Base-by-base conservation (phyloP, 2,329 filamentous ascomycete genomes). In the Exophiala aquamarina region DNA sequence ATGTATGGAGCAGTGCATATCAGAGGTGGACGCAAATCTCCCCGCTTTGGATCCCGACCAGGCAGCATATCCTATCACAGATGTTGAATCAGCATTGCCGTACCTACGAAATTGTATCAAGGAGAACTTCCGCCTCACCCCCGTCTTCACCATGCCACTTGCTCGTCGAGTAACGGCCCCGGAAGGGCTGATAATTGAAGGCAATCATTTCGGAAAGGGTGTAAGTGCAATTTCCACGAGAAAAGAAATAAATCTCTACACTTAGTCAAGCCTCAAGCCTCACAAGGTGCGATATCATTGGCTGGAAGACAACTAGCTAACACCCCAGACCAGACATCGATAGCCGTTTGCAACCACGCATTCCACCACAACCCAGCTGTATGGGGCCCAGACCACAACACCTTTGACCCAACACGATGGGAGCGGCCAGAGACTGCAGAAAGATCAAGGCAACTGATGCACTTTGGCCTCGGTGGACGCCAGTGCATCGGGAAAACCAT, bases 401-500 rank as follows among this genome's bases (percentile, higher is more conserved):
- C 58, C 4, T 68, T 64, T 41, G 47, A 63, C 29, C 65, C 63
- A 2, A 23, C 5, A 2, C 51, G 66, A n/a, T 68, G 62, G 62
- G 47, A 62, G 6, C 21, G 52, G 8, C 47, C 56, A 1, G 44
- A 54, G 7, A 52, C 44, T 4, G 49, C 51, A 1, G 49, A 18
- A 1, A 54, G 56, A 9, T 52, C 58, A 1, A 49, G 56, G 13
- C 58, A 59, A 8, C 48, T 68, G 19, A 66, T 68, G 61, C 65
- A 64, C 40, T 69, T 68, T 48, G 63, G 66, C 1, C 48, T 63
- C 1, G 66, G 66, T 1, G 57, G 58, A 3, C 57, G 65, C 2
- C 56, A 61, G 44, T 69, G 65, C 41, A 64, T 69, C n/a, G 66
- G 66, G 5, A 64, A 64, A 44, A 66, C 56, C 3, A 53, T 69